A percentile compares a stretch with the other conserved stretches of the same genome.
Conservation (phyloP, 192 early-diverging fungal species). For the Oehlia diaphana region DNA sequence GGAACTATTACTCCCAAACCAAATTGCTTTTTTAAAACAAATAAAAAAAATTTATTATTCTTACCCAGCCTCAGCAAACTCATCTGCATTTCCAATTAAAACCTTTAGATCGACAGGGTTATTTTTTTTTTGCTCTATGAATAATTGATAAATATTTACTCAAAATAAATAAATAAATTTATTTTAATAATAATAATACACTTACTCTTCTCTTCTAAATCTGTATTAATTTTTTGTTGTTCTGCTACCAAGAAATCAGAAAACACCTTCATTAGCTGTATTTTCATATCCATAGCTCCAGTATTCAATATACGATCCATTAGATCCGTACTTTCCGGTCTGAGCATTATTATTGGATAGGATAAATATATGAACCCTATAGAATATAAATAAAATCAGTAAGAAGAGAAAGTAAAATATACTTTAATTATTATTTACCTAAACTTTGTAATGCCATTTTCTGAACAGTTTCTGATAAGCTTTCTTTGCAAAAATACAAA, state of each 20-base stretch:
- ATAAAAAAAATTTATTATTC: neutral
- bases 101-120: constrained; percentile 69
- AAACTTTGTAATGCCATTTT: constrained; percentile 63
- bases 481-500: constrained; percentile 28
- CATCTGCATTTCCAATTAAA: constrained; percentile 79
- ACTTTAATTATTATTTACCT: constrained; percentile 23
- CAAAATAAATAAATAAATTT: neutral
- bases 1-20: neutral
- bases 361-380: constrained; percentile 70
- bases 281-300: constrained; percentile 51
- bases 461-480: constrained; percentile 44
- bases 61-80: constrained; percentile 77
- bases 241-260: constrained; percentile 69
- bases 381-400: constrained; percentile 10
- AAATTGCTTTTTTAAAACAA: neutral
- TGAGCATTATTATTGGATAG: constrained; percentile 66
- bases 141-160: neutral
- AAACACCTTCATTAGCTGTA: constrained; percentile 73
- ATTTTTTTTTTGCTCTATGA: constrained; percentile 32
- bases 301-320: constrained; percentile 67
- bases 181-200: neutral
- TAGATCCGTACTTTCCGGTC: constrained; percentile 51
- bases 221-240: constrained; percentile 52
- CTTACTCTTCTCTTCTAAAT: constrained; percentile 43
- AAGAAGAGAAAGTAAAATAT: neutral